Evolutionary conservation across 352 stramenopile genomes (phyloP).

Genomic region (Peronospora belbahrii): DNA sequence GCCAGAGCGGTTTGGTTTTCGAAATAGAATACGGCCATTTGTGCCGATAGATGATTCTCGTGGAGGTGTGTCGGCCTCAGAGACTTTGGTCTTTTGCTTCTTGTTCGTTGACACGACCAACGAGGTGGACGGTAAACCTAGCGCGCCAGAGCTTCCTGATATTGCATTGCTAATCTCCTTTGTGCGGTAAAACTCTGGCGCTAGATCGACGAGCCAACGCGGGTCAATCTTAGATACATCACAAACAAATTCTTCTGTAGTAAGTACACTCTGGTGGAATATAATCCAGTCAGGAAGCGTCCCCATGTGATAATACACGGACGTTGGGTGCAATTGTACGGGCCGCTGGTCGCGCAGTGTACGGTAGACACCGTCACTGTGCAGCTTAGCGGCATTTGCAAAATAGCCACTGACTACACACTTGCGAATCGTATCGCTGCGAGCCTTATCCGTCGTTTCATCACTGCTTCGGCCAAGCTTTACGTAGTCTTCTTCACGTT

Average conservation of each 20-base stretch:
- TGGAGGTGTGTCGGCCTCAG: constrained; percentile 13
- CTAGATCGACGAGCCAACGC: constrained; percentile 57
- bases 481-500: constrained; percentile 13
- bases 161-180: constrained; percentile 59
- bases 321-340: constrained; percentile 73
- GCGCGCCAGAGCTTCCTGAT: constrained; percentile 56
- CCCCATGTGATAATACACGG: constrained; percentile 62
- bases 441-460: constrained; percentile 18
- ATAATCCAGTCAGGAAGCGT: constrained; percentile 94
- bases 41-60: constrained; percentile 14
- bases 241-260: constrained; percentile 91
- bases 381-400: constrained; percentile 94
- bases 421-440: constrained; percentile 38
- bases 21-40: constrained; percentile 64
- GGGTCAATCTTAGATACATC: constrained; percentile 67
- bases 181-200: constrained; percentile 66
- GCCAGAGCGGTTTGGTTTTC: constrained; percentile 37
- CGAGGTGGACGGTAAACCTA: constrained; percentile 50
- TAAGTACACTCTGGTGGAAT: constrained; percentile 98
- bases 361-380: constrained; percentile 70
- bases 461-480: constrained; percentile 3
- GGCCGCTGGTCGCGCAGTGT: constrained; percentile 61
- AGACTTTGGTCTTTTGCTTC: constrained; percentile 18
- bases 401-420: constrained; percentile 84
- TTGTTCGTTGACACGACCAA: constrained; percentile 7